phyloP scores from a whole-genome alignment of 1,284 basidiomycete genomes.

The Megacollybia platyphylla region DNA sequence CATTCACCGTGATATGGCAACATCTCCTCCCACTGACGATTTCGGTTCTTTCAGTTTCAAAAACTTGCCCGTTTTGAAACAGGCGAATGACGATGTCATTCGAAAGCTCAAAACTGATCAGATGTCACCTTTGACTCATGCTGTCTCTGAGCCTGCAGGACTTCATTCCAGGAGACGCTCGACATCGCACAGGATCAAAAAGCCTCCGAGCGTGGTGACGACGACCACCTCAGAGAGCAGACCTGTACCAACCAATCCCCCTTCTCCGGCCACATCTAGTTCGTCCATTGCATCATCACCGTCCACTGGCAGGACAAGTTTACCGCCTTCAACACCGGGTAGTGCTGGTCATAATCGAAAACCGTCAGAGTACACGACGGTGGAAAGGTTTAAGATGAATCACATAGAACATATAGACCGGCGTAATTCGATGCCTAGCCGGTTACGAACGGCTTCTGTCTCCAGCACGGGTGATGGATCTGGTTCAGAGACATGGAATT shows the following conservation, averaged over 20 bases:
- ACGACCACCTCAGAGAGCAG: constrained; percentile 28
- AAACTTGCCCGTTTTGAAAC: constrained; percentile 92
- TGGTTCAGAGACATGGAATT: constrained; percentile 60
- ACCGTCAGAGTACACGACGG: constrained; percentile 73
- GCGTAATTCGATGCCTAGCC: constrained; percentile 80
- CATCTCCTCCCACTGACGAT: constrained; percentile 63
- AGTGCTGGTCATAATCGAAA: constrained; percentile 59
- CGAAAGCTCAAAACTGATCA: constrained; percentile 85
- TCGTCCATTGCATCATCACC: constrained; percentile 90
- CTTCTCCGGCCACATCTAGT: constrained; percentile 85
- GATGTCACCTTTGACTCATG: constrained; percentile 57
- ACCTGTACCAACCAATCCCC: constrained; percentile 51
- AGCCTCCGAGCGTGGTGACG: constrained; percentile 66
- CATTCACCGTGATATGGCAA: constrained; percentile 30
- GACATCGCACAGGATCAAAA: constrained; percentile 63
- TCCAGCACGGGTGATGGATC: constrained; percentile 69
- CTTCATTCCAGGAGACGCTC: constrained; percentile 56
- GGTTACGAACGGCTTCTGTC: constrained; percentile 78
- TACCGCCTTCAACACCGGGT: constrained; percentile 61
- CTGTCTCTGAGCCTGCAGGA: constrained; percentile 51
- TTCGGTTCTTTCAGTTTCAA: constrained; percentile 99
- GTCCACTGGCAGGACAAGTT: constrained; percentile 46
- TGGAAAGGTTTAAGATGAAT: constrained; percentile 78
- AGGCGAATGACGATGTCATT: constrained; percentile 98
- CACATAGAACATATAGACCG: constrained; percentile 64